A percentile compares a stretch with the other conserved stretches of the same genome.
These are phyloP conservation scores for Mariannaea elegans DNA, from an alignment of 2,329 filamentous ascomycete species.

Conservation along the genomic window DNA sequence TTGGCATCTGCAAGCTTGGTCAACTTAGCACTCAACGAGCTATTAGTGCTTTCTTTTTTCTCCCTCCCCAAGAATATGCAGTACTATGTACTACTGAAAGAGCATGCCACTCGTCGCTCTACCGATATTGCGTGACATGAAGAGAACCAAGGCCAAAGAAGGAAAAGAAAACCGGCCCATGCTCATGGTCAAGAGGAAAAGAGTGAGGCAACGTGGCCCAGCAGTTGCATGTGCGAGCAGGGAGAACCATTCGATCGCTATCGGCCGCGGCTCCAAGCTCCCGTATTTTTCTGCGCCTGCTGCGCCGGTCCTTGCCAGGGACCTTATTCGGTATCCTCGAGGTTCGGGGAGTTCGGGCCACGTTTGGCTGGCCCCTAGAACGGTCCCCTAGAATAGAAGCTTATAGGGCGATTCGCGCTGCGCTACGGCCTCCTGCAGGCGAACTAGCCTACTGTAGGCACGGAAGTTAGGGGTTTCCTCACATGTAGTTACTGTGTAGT, in stretches of 20 bases:
- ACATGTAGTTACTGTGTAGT: no score
- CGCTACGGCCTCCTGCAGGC: not conserved
- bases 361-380: not conserved
- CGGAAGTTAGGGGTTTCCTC: no score
- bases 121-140: no score
- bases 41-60: not conserved
- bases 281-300: not conserved
- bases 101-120: no score
- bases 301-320: no score
- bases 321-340: no score
- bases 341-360: not conserved
- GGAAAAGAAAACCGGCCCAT: no score
- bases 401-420: not conserved
- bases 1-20: slow-evolving; percentile 38
- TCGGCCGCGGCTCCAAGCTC: no score
- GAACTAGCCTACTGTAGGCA: not conserved
- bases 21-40: no score
- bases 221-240: no score
- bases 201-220: slow-evolving; percentile 12
- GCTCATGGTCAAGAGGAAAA: not conserved
- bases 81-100: no score
- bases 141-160: no score
- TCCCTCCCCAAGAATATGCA: not conserved
- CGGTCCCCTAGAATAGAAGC: not conserved
- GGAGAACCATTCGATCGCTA: not conserved